These are phyloP conservation scores for Salix udensis DNA, from an alignment of 345 rosid genomes.

Conservation along the genomic window DNA sequence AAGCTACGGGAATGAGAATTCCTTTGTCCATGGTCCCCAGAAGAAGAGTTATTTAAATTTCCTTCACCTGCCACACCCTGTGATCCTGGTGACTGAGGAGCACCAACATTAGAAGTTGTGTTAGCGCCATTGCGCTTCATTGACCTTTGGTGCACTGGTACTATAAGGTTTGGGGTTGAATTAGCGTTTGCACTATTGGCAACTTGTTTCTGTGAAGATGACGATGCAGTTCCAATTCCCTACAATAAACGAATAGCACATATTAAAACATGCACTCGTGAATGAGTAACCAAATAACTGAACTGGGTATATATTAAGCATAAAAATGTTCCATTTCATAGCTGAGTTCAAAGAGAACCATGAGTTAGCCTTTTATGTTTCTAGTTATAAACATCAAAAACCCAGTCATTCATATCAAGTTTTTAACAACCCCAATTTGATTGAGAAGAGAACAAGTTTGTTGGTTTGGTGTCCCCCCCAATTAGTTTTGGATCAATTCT, in stretches of 20 bases:
- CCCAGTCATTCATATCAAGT: neutral
- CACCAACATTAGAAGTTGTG: slow-evolving; percentile 36
- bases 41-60: slow-evolving; percentile 39
- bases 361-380: neutral
- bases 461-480: neutral
- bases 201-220: slow-evolving; percentile 36
- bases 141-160: slow-evolving; percentile 36
- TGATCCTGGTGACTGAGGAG: slow-evolving; percentile 39
- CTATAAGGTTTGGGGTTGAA: slow-evolving; percentile 33
- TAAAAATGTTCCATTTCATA: neutral
- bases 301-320: neutral
- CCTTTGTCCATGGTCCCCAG: slow-evolving; percentile 53
- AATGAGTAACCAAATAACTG: neutral
- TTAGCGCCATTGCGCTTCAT: slow-evolving; percentile 34
- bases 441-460: neutral
- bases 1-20: slow-evolving; percentile 48
- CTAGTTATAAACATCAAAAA: too few relatives aligned
- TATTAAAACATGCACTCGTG: neutral
- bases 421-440: too few relatives aligned
- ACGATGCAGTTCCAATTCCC: slow-evolving; percentile 35
- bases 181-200: slow-evolving; percentile 28
- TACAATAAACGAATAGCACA: slow-evolving; percentile 11
- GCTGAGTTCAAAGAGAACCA: neutral
- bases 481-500: neutral
- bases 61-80: slow-evolving; percentile 33